Conservation (phyloP, 495 filamentous ascomycete species). For the Trichoderma virens region DNA sequence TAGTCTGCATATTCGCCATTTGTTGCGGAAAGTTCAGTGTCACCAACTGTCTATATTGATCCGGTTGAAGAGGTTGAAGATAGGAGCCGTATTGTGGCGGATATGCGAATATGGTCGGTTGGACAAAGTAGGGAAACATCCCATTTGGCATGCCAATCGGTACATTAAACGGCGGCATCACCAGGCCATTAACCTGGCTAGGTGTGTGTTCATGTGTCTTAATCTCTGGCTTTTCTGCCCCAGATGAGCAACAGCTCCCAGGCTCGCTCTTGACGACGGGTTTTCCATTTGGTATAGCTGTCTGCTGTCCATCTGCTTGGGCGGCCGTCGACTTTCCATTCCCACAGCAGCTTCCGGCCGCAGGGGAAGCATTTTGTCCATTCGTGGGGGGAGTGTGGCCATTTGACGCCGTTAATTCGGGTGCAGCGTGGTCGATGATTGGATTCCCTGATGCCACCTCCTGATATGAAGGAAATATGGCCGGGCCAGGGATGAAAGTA, state of each 20-base stretch:
- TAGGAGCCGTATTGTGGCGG: conserved; percentile 32
- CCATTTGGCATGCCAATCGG: conserved; percentile 7
- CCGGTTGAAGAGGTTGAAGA: conserved; percentile 32
- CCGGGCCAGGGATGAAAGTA: neutral
- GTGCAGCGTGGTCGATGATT: neutral
- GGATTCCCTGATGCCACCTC: neutral
- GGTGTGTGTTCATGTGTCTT: neutral
- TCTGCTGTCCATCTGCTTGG: neutral
- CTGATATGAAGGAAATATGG: neutral
- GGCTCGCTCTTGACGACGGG: neutral
- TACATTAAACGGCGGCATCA: neutral
- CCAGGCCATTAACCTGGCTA: neutral
- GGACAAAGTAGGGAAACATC: conserved; percentile 9
- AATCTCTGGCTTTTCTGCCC: neutral
- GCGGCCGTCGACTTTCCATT: neutral
- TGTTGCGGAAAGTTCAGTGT: conserved; percentile 12
- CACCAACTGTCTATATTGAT: conserved; percentile 30
- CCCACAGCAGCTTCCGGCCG: neutral
- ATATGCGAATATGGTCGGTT: conserved; percentile 22
- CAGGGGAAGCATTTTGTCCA: neutral
- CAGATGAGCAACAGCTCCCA: conserved; percentile 9
- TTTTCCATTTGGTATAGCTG: neutral
- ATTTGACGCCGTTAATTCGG: neutral
- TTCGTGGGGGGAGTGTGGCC: neutral
- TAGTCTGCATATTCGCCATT: neutral